Evolutionary conservation across 1,284 basidiomycete species (phyloP), one percentile per base, ranked within the genome.

Genomic region (Ceratobasidium sp.): DNA sequence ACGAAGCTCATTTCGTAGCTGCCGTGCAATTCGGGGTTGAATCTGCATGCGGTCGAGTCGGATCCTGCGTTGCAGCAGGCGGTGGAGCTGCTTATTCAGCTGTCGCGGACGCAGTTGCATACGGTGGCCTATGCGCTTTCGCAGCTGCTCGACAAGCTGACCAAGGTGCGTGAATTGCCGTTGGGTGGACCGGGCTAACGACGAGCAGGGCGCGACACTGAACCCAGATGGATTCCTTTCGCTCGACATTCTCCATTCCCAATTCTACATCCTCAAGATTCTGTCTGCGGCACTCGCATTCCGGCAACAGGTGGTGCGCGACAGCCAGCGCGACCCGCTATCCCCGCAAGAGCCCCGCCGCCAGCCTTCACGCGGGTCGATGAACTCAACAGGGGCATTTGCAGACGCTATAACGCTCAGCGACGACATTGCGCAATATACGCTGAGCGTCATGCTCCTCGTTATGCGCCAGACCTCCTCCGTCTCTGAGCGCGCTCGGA

Each of bases 231-330:
- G 84, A 54, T 82, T 84, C 70, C 81, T 85, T 70, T 83, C 87
- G 0, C 82, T 91, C 27, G 89, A 93, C 72, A 85, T 90, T 58
- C 84, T 96, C 7, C 93, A 96, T 75, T 96, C 94, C 0, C 93
- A 96, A 77, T 83, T 97, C 0, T 94, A 94, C 75, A 80, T 97
- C 32, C 83, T 97, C 73, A 94, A 96, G 79, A 87, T 96, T 45
- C 80, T 98, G 20, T 86, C 90, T 38, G 84, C 85, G 76, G 87
- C 86, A 71, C 86, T 97, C 82, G 87, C 91, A 12, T 88, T 91
- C 25, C 89, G 92, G 53, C 94, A 91, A 91, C 74, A 82, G 43
- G 71, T 70, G 32, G 72, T 71, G 15, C 71, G 70, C 43, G 70
- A 72, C 42, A 35, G 43, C 2, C 58, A 68, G 31, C 60, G 57